Evolutionary conservation across 768 basidiomycete species (phyloP), one percentile per base, ranked within the genome.

Genomic region (Krasilnikovozyma curviuscula): DNA sequence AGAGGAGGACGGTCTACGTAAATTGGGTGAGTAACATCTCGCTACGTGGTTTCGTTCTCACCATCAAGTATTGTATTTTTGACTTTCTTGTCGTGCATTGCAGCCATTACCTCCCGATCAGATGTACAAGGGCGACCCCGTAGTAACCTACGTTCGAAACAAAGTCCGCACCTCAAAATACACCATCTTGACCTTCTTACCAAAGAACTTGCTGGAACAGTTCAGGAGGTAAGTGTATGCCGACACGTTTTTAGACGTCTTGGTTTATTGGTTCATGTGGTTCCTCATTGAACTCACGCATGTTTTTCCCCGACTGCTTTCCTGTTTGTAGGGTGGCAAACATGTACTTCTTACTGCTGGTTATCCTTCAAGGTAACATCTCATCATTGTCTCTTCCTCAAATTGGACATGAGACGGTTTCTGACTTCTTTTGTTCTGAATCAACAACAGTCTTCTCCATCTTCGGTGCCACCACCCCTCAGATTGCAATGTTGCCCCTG

Each of bases 151-250:
- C 65, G 73, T 75, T 27, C 69, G 89, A 58, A 95, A 93, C 63
- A 95, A 93, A 73, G 85, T 95, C 54, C 72, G 81, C 60, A n/a
- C n/a, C n/a, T 8, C 60, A 86, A 84, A 89, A 65, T 97, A 95
- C 66, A 91, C 86, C 24, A 63, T 83, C 40, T 41, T 93, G 42
- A 83, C 85, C 0, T 97, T 95, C 61, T 57, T 97, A 37, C 89
- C 89, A 9, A 88, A 83, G 72, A 53, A 61, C 53, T 93, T 95
- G 62, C 83, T 77, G 55, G 86, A 95, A 65, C 91, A 98, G 61
- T 98, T 97, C 61, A 72, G 83, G 53, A 73, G 89, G 79, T 79
- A 53, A 55, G 74, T 58, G 27, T 13, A 18, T 6, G 12, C 38
- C 31, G 10, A 23, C 21, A 30, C 7, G 39, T 7, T 9, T 24